Percentiles rank a stretch among this genome's conserved stretches.
Conservation (phyloP, 768 basidiomycete genomes). For the Serendipita sp. region DNA sequence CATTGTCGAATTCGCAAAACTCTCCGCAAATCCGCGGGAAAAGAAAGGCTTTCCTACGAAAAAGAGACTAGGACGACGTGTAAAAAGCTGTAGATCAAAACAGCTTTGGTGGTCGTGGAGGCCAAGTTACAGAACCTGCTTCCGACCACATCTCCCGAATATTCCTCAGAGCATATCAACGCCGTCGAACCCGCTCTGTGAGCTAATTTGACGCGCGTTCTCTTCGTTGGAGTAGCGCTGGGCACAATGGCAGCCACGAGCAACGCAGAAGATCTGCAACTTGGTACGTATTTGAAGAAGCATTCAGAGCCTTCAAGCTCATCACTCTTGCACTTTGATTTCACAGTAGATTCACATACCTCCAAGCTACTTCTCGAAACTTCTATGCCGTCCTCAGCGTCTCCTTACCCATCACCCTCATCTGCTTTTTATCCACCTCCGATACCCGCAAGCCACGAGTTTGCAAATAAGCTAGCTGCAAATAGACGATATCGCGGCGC, state of each 20-base stretch:
- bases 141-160: no score
- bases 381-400: neutral
- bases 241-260: neutral
- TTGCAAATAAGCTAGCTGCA: neutral
- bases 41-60: no score
- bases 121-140: no score
- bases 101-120: no score
- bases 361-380: slow-evolving; percentile 2
- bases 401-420: slow-evolving; percentile 1
- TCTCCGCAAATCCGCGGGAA: no score
- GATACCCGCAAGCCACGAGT: neutral
- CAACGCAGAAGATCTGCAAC: neutral
- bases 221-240: neutral
- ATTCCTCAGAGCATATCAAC: no score
- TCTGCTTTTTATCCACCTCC: slow-evolving; percentile 5
- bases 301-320: neutral
- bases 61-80: no score
- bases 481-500: neutral
- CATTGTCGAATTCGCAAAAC: no score
- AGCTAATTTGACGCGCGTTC: no score
- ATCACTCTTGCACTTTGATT: neutral
- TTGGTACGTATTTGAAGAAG: neutral
- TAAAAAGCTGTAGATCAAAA: no score
- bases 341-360: neutral
- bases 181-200: no score